These are phyloP conservation scores for Dictyostelium purpureum DNA, from an alignment of 78 protist genomes.

Conservation along the genomic window DNA sequence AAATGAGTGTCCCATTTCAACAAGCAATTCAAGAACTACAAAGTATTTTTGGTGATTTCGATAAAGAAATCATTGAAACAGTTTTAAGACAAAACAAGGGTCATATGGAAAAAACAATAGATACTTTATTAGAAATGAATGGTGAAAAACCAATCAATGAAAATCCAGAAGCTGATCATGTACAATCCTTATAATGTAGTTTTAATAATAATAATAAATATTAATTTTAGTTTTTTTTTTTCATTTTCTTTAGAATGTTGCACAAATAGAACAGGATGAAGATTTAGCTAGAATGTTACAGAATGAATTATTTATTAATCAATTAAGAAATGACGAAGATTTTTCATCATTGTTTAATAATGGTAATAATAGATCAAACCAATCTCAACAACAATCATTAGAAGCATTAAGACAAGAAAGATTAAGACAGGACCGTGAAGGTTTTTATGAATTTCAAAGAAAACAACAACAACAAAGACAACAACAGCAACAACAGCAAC, in stretches of 20 bases:
- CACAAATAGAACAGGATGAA: slow-evolving; percentile 70
- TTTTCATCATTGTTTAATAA: slow-evolving; percentile 11
- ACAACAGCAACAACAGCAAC: slow-evolving; percentile 1
- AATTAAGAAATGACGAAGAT: slow-evolving; percentile 25
- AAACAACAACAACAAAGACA: neutral
- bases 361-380: neutral
- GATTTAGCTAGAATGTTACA: slow-evolving; percentile 65
- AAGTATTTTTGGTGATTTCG: slow-evolving; percentile 48
- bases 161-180: slow-evolving; percentile 47
- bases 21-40: slow-evolving; percentile 45
- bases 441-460: too few relatives aligned
- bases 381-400: neutral
- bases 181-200: neutral
- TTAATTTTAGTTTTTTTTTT: neutral
- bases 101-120: slow-evolving; percentile 78
- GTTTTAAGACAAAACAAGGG: slow-evolving; percentile 57
- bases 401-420: neutral
- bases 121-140: slow-evolving; percentile 72
- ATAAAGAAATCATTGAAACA: slow-evolving; percentile 42
- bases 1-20: slow-evolving; percentile 71
- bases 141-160: slow-evolving; percentile 59
- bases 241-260: neutral
- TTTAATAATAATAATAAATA: neutral
- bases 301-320: slow-evolving; percentile 55
- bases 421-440: too few relatives aligned